Evolutionary conservation across 208 protist genomes (phyloP).

Genomic region (Strigomonas galati): DNA sequence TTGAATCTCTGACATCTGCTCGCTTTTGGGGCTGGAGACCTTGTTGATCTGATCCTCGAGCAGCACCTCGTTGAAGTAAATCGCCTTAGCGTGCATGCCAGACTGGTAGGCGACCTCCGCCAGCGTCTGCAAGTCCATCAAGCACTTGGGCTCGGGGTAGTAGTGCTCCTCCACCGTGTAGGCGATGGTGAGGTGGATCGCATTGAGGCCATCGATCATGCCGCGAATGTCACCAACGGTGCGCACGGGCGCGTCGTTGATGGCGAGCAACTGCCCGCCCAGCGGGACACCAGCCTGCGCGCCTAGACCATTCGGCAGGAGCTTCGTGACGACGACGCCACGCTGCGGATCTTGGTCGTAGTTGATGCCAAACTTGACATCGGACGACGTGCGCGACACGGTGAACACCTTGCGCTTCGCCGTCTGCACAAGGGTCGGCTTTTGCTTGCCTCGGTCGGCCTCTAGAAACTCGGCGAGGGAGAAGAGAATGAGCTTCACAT

Average conservation of each 20-base stretch:
- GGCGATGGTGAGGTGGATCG: slow-evolving; percentile 60
- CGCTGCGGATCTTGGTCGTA: slow-evolving; percentile 72
- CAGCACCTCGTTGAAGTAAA: slow-evolving; percentile 88
- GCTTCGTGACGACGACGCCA: slow-evolving; percentile 82
- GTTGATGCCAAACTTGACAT: slow-evolving; percentile 88
- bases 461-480: slow-evolving; percentile 85
- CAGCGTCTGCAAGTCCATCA: slow-evolving; percentile 75
- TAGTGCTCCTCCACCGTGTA: slow-evolving; percentile 55
- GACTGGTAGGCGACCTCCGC: slow-evolving; percentile 70
- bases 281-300: slow-evolving; percentile 66
- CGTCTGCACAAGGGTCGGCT: slow-evolving; percentile 38
- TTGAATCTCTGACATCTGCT: slow-evolving; percentile 48
- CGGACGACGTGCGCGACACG: slow-evolving; percentile 44
- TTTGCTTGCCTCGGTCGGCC: slow-evolving; percentile 63
- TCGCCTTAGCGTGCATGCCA: slow-evolving; percentile 83
- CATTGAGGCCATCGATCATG: slow-evolving; percentile 66
- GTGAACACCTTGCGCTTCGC: slow-evolving; percentile 42
- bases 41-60: slow-evolving; percentile 64
- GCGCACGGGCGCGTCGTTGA: slow-evolving; percentile 61
- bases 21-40: slow-evolving; percentile 24
- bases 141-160: slow-evolving; percentile 31
- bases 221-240: slow-evolving; percentile 74
- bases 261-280: slow-evolving; percentile 59
- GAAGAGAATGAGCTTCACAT: slow-evolving; percentile 81
- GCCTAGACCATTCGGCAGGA: slow-evolving; percentile 71